Evolutionary conservation across 768 basidiomycete species (phyloP), one percentile per base, ranked within the genome.

Genomic region (Leccinum incarnatum): DNA sequence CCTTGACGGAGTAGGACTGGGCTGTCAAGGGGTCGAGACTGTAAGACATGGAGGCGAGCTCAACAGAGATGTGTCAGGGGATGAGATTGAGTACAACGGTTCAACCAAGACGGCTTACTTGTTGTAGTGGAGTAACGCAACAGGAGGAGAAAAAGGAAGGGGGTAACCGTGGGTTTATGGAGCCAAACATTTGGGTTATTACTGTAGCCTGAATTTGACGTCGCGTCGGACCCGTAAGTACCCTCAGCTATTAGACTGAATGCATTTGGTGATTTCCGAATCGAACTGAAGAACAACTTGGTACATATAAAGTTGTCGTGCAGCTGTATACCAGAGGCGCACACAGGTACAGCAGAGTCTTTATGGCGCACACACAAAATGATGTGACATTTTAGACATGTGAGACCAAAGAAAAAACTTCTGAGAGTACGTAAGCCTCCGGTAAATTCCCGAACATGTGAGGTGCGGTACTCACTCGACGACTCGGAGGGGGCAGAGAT

Each of bases 1-100:
- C 81, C 68, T 83, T 76, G 60, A 76, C 51, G 25, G 67, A 71
- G 53, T 69, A 69, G 11, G 67, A 53, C 7, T 67, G 73, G 17
- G 67, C 66, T 5, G 68, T 73, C 17, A 55, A 49, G 8, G 69
- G 72, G 58, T 74, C 73, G 6, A 74, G 52, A 34, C 7, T 62
- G 56, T 54, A 32, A 34, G 71, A 64, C 70, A 71, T 71, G 61
- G 54, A 21, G 2, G 53, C 6, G 19, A 29, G n/a, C 60, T 55
- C 6, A 2, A 61, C 17, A 40, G 42, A 49, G 25, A 40, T 12
- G 25, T 8, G 57, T 67, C 50, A 68, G 63, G 8, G 37, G 9
- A 27, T 27, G 40, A 10, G 34, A 48, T 19, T 36, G 45, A 52
- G 14, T 2, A 11, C 15, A 52, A 46, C 12, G 27, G 21, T 21